Percentiles rank a stretch among this genome's conserved stretches.
Conservation (phyloP, 768 basidiomycete species). For the Suillus brevipes region DNA sequence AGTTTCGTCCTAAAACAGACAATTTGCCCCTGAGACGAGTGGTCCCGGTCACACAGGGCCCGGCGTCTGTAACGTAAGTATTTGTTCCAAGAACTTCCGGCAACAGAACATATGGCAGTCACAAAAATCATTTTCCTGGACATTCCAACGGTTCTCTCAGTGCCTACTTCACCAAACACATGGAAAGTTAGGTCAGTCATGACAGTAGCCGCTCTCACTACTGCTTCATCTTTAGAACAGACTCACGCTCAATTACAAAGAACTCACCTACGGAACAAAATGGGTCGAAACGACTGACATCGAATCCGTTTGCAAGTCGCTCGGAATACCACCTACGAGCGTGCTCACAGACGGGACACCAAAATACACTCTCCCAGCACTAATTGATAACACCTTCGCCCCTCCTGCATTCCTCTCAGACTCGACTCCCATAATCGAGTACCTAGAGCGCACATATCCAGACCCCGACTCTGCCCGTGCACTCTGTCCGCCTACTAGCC, state of each 20-base stretch:
- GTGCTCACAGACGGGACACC: slow-evolving; percentile 27
- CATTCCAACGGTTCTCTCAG: slow-evolving; percentile 10
- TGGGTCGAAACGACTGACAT: slow-evolving; percentile 30
- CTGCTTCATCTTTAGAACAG: slow-evolving; percentile 9
- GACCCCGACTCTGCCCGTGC: slow-evolving; percentile 14
- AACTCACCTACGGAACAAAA: slow-evolving; percentile 26
- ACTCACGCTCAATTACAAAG: slow-evolving; percentile 30
- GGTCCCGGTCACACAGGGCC: neutral
- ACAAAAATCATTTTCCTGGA: slow-evolving; percentile 15
- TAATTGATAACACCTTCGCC: slow-evolving; percentile 23
- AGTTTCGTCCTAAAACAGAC: neutral
- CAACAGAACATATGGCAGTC: slow-evolving; percentile 7
- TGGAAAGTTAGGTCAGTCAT: slow-evolving; percentile 15
- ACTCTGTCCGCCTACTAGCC: slow-evolving; percentile 22
- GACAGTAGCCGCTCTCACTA: neutral
- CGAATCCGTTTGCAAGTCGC: slow-evolving; percentile 24
- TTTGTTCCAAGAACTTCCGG: neutral
- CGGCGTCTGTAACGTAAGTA: neutral
- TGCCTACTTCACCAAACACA: slow-evolving; percentile 14
- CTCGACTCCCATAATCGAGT: slow-evolving; percentile 37
- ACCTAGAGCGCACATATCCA: slow-evolving; percentile 35
- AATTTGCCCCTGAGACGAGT: neutral
- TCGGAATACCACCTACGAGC: slow-evolving; percentile 29
- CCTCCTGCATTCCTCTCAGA: slow-evolving; percentile 32
- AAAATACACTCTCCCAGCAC: slow-evolving; percentile 36